Conservation (phyloP, 1,284 basidiomycete genomes). For the Ustilago tritici region DNA sequence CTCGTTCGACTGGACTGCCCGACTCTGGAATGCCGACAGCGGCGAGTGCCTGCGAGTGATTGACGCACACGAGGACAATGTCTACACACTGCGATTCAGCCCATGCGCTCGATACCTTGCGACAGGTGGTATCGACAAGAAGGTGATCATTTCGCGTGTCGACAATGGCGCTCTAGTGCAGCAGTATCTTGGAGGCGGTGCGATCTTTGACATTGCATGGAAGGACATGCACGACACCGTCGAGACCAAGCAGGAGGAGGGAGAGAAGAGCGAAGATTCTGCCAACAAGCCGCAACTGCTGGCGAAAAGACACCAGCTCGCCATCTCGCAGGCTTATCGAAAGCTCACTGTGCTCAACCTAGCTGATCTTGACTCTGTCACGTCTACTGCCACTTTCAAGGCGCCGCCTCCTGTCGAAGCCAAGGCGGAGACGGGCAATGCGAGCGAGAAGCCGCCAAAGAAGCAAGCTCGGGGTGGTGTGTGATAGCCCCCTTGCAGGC, state of each 20-base stretch:
- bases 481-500: slow-evolving; percentile 3
- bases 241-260: slow-evolving; percentile 46
- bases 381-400: slow-evolving; percentile 28
- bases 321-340: slow-evolving; percentile 63
- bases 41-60: slow-evolving; percentile 65
- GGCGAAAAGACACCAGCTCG: slow-evolving; percentile 54
- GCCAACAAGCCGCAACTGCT: slow-evolving; percentile 16
- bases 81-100: slow-evolving; percentile 65
- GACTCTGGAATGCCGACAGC: slow-evolving; percentile 67
- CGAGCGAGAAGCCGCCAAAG: slow-evolving; percentile 40
- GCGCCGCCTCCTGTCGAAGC: slow-evolving; percentile 22
- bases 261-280: slow-evolving; percentile 21
- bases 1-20: slow-evolving; percentile 65
- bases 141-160: slow-evolving; percentile 59
- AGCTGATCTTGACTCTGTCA: slow-evolving; percentile 34
- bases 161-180: slow-evolving; percentile 54
- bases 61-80: slow-evolving; percentile 63
- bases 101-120: slow-evolving; percentile 65
- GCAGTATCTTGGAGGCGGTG: slow-evolving; percentile 52
- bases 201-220: slow-evolving; percentile 56
- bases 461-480: slow-evolving; percentile 42
- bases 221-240: slow-evolving; percentile 38
- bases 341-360: slow-evolving; percentile 62
- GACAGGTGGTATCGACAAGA: slow-evolving; percentile 67
- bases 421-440: slow-evolving; percentile 24